Conservation (phyloP, 768 basidiomycete genomes). For the Sistotremastrum niveocremeum region DNA sequence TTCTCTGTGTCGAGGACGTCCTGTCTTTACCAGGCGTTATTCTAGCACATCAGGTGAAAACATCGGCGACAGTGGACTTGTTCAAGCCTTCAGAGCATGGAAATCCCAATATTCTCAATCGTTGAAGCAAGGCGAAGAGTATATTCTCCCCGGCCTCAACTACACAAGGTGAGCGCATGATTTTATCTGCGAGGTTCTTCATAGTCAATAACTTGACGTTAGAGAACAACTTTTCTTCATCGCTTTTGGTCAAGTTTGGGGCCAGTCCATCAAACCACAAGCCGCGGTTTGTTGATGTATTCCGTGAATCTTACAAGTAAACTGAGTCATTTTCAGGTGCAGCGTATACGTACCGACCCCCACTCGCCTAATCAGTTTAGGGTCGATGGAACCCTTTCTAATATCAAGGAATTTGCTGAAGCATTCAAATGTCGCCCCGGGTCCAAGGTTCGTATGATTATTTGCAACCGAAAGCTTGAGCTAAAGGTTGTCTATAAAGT, state of each 20-base stretch:
- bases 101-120: conserved; percentile 57
- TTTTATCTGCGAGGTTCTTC: background rate
- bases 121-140: conserved; percentile 44
- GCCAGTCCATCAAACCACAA: conserved; percentile 62
- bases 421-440: conserved; percentile 72
- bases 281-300: conserved; percentile 27
- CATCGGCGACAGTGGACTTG: conserved; percentile 74
- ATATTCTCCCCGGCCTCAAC: conserved; percentile 67
- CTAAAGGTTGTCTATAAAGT: conserved; percentile 21
- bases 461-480: background rate
- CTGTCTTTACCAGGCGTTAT: conserved; percentile 2
- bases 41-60: conserved; percentile 81
- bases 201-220: conserved; percentile 2
- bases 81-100: conserved; percentile 90
- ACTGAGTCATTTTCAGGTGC: conserved; percentile 30
- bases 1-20: background rate
- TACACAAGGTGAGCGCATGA: conserved; percentile 43
- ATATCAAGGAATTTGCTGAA: conserved; percentile 78
- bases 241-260: conserved; percentile 82
- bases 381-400: conserved; percentile 75
- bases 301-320: too few relatives aligned
- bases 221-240: conserved; percentile 95
- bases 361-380: conserved; percentile 75
- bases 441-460: conserved; percentile 45
- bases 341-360: conserved; percentile 74